Evolutionary conservation across 768 basidiomycete genomes (phyloP).

Genomic region (Pulveroboletus frians): DNA sequence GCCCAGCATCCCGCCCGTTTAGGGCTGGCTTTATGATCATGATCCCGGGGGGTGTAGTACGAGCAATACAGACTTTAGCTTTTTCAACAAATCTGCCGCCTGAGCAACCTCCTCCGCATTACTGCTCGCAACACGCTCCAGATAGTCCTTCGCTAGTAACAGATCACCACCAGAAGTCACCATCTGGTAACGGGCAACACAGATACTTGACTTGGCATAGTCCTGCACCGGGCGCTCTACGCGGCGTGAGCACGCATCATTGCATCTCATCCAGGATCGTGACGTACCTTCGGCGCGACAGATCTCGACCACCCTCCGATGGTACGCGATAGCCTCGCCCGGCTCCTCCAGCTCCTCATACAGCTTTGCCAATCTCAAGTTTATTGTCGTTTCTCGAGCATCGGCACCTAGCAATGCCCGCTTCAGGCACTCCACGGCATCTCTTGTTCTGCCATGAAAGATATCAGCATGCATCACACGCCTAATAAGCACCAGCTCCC

Average conservation of each 20-base stretch:
- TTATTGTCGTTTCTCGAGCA: constrained; percentile 67
- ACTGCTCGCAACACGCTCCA: constrained; percentile 68
- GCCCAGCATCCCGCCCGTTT: constrained; percentile 15
- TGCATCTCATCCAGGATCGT: constrained; percentile 6
- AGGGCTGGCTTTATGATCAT: constrained; percentile 26
- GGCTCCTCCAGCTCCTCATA: constrained; percentile 63
- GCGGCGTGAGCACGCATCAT: constrained; percentile 12
- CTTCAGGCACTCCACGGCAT: constrained; percentile 89
- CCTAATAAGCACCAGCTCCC: constrained; percentile 13
- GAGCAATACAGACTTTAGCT: constrained; percentile 37
- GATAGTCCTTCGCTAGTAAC: constrained; percentile 63
- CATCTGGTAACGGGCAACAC: constrained; percentile 78
- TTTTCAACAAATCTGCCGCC: constrained; percentile 68
- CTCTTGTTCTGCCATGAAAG: constrained; percentile 53
- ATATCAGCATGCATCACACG: constrained; percentile 1
- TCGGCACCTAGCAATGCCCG: constrained; percentile 83
- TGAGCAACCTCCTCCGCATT: constrained; percentile 78
- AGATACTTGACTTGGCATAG: constrained; percentile 78
- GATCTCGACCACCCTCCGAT: constrained; percentile 73
- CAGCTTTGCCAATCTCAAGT: constrained; percentile 69
- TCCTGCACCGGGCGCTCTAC: constrained; percentile 65
- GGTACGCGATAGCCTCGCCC: constrained; percentile 69
- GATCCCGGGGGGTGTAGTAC: constrained; percentile 12
- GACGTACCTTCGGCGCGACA: constrained; percentile 43
- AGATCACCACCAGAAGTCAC: constrained; percentile 57